These are phyloP conservation scores for Phytophthora pluvialis DNA, from an alignment of 352 stramenopile species.

Conservation along the genomic window DNA sequence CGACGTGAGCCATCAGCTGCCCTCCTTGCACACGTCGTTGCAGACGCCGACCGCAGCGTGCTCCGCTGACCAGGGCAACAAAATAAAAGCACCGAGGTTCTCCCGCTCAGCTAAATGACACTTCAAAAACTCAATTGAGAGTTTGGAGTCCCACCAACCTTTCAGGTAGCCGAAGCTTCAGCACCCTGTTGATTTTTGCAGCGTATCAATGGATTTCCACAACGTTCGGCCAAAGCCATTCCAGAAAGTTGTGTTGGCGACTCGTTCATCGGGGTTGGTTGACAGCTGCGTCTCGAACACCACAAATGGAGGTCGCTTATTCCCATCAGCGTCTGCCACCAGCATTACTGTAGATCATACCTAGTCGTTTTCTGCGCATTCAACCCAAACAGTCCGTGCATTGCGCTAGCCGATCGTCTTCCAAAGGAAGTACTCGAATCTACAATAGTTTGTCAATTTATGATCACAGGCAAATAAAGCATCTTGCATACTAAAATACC, in stretches of 20 bases:
- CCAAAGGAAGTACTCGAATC: slow-evolving; percentile 23
- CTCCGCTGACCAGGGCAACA: no score
- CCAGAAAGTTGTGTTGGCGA: background rate
- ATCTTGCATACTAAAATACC: slow-evolving; percentile 2
- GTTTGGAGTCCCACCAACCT: background rate
- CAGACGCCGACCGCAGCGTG: no score
- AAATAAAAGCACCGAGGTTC: no score
- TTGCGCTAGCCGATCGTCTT: slow-evolving; percentile 4
- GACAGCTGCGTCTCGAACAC: slow-evolving; percentile 7
- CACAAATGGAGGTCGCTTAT: slow-evolving; percentile 14
- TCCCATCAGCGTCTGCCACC: background rate
- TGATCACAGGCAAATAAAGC: background rate
- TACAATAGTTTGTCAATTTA: slow-evolving; percentile 5
- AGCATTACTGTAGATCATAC: slow-evolving; percentile 18
- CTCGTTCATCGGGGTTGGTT: background rate
- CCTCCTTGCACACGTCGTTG: no score
- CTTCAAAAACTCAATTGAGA: background rate
- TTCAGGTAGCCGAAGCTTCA: background rate
- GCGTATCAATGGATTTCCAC: no score
- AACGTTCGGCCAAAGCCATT: background rate
- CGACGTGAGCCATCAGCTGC: no score
- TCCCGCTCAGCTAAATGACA: background rate
- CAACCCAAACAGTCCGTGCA: slow-evolving; percentile 18
- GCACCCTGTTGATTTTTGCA: background rate
- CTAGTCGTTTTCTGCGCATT: slow-evolving; percentile 18